phyloP scores from a whole-genome alignment of 805 yeast species.

The Metschnikowia vanudenii region DNA sequence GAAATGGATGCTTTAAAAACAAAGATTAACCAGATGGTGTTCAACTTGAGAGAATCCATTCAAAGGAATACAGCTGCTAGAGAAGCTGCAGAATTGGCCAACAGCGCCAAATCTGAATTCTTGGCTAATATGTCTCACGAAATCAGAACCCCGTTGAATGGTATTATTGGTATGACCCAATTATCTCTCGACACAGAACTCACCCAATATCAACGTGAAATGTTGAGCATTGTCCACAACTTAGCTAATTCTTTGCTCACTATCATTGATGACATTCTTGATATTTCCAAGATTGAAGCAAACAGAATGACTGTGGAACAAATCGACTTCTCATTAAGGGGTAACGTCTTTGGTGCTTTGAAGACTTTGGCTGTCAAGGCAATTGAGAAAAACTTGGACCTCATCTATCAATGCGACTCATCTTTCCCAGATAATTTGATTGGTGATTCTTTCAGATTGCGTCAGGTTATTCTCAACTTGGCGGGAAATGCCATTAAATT shows the following conservation, averaged over 20 bases:
- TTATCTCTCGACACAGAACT: slow-evolving; percentile 83
- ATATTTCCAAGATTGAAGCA: slow-evolving; percentile 91
- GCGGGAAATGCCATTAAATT: slow-evolving; percentile 91
- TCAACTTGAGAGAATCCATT: slow-evolving; percentile 81
- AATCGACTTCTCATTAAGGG: slow-evolving; percentile 80
- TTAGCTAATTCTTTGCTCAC: slow-evolving; percentile 82
- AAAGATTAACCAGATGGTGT: slow-evolving; percentile 59
- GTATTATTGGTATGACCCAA: slow-evolving; percentile 92
- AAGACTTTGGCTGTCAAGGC: slow-evolving; percentile 89
- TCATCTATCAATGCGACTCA: slow-evolving; percentile 78
- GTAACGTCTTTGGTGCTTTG: slow-evolving; percentile 86
- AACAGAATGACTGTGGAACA: slow-evolving; percentile 91
- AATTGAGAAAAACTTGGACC: slow-evolving; percentile 77
- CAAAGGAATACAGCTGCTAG: slow-evolving; percentile 91
- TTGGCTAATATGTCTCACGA: slow-evolving; percentile 84
- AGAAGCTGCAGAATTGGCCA: slow-evolving; percentile 91
- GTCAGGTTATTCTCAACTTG: slow-evolving; percentile 82
- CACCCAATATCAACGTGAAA: slow-evolving; percentile 88
- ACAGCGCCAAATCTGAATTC: slow-evolving; percentile 85
- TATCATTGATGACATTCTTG: slow-evolving; percentile 85
- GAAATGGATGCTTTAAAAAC: slow-evolving; percentile 78
- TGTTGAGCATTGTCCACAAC: slow-evolving; percentile 86
- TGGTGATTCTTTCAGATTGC: slow-evolving; percentile 84
- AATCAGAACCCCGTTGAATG: slow-evolving; percentile 89
- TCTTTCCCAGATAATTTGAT: slow-evolving; percentile 83